Conservation (phyloP, 2,329 filamentous ascomycete genomes). For the Scleromitrula shiraiana region DNA sequence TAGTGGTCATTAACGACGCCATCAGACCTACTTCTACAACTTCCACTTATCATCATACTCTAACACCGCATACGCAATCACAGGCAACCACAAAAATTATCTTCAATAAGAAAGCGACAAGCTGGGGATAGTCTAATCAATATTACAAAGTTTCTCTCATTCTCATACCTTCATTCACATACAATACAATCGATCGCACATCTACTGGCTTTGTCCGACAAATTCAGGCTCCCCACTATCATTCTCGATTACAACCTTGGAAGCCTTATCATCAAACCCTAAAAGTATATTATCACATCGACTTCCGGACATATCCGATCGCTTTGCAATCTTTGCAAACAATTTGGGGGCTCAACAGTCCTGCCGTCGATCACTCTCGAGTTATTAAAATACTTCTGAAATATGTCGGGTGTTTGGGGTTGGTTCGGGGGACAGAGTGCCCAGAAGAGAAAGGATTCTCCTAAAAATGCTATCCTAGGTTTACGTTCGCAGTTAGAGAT, state of each 20-base stretch:
- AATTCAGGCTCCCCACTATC: slow-evolving; percentile 22
- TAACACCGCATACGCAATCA: slow-evolving; percentile 14
- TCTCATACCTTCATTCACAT: too few relatives aligned
- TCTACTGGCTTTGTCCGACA: slow-evolving; percentile 12
- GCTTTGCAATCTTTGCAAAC: not conserved
- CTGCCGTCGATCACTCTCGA: slow-evolving; percentile 9
- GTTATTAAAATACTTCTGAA: slow-evolving; percentile 22
- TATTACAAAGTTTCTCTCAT: too few relatives aligned
- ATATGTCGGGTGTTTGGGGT: slow-evolving; percentile 65
- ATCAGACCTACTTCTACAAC: not conserved
- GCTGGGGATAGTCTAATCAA: too few relatives aligned
- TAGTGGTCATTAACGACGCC: slow-evolving; percentile 11
- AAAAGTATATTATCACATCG: slow-evolving; percentile 3
- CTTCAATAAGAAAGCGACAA: too few relatives aligned
- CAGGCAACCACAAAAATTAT: slow-evolving; percentile 16
- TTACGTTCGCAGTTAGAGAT: slow-evolving; percentile 89
- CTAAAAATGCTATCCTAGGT: slow-evolving; percentile 91
- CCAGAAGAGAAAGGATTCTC: slow-evolving; percentile 83
- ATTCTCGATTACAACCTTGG: not conserved
- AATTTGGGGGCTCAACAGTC: slow-evolving; percentile 7
- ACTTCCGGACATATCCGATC: not conserved
- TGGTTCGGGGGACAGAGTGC: slow-evolving; percentile 84
- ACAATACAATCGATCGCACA: not conserved
- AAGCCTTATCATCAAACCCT: slow-evolving; percentile 1
- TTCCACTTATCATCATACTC: slow-evolving; percentile 8